Evolutionary conservation across 306 rosid genomes (phyloP).

Genomic region (Cajanus cajan): DNA sequence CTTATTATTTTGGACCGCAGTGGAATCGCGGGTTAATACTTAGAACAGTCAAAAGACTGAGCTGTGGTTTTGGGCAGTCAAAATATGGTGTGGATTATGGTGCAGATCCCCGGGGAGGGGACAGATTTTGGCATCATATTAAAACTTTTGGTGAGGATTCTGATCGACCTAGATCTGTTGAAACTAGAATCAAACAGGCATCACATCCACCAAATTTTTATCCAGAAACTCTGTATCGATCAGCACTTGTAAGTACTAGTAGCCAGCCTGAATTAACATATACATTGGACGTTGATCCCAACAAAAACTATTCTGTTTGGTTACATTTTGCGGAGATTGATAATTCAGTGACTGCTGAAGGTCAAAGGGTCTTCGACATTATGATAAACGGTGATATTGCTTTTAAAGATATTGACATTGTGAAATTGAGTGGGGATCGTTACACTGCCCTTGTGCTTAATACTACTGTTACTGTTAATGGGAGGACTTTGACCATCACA

Average conservation of each 20-base stretch:
- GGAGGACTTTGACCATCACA: slow-evolving; percentile 74
- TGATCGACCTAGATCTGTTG: slow-evolving; percentile 65
- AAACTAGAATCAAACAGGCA: slow-evolving; percentile 62
- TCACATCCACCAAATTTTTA: slow-evolving; percentile 77
- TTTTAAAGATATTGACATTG: slow-evolving; percentile 65
- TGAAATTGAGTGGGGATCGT: slow-evolving; percentile 69
- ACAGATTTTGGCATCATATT: slow-evolving; percentile 72
- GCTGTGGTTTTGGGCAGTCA: slow-evolving; percentile 78
- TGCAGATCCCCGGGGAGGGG: slow-evolving; percentile 78
- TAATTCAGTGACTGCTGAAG: slow-evolving; percentile 46
- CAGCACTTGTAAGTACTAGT: slow-evolving; percentile 65
- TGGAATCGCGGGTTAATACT: slow-evolving; percentile 62
- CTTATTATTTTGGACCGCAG: slow-evolving; percentile 59
- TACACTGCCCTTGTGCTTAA: slow-evolving; percentile 82
- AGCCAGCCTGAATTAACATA: slow-evolving; percentile 71
- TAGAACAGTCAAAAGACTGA: slow-evolving; percentile 75
- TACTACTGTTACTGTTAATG: slow-evolving; percentile 64
- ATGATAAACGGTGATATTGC: slow-evolving; percentile 58
- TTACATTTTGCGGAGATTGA: slow-evolving; percentile 93
- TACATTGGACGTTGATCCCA: slow-evolving; percentile 80
- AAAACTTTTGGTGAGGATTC: slow-evolving; percentile 57
- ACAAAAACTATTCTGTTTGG: slow-evolving; percentile 91
- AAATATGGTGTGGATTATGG: slow-evolving; percentile 67
- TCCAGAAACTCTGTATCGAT: slow-evolving; percentile 79
- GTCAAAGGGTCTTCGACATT: slow-evolving; percentile 81